phyloP scores from a whole-genome alignment of 225 moss, liverwort and hornwort genomes.

The Pleurozium schreberi region DNA sequence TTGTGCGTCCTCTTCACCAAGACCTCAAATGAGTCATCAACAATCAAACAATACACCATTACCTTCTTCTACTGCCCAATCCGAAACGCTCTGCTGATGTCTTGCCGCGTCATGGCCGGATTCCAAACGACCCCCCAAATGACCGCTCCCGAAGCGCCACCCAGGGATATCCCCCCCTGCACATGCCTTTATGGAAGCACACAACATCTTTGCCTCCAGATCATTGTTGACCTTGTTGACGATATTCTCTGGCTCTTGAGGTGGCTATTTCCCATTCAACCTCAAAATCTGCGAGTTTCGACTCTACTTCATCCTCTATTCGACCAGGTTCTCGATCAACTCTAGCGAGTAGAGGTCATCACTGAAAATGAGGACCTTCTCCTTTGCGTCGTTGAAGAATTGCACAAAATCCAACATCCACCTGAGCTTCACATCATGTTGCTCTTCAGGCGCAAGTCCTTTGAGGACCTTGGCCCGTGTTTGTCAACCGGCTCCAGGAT shows the following conservation, averaged over 20 bases:
- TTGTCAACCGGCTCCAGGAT: background rate
- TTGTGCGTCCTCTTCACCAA: background rate
- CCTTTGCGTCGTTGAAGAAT: background rate
- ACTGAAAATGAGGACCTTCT: background rate
- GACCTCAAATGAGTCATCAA: background rate
- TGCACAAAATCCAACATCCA: background rate
- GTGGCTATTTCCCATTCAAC: background rate
- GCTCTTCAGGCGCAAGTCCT: background rate
- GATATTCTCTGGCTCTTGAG: background rate
- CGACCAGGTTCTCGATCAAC: background rate
- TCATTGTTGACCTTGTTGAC: background rate
- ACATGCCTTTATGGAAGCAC: background rate
- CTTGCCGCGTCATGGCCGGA: background rate
- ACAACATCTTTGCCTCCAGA: background rate
- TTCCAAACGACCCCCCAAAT: background rate
- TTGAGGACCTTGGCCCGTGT: background rate
- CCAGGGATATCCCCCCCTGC: background rate
- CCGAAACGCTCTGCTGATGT: background rate
- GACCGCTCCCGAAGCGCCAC: background rate
- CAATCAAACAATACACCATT: background rate
- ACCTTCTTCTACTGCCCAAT: background rate
- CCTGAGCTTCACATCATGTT: background rate
- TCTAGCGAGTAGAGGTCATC: background rate
- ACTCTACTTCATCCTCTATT: background rate
- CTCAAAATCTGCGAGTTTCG: background rate